Evolutionary conservation across 2,329 filamentous ascomycete species (phyloP).

Genomic region (Xylaria sp.): DNA sequence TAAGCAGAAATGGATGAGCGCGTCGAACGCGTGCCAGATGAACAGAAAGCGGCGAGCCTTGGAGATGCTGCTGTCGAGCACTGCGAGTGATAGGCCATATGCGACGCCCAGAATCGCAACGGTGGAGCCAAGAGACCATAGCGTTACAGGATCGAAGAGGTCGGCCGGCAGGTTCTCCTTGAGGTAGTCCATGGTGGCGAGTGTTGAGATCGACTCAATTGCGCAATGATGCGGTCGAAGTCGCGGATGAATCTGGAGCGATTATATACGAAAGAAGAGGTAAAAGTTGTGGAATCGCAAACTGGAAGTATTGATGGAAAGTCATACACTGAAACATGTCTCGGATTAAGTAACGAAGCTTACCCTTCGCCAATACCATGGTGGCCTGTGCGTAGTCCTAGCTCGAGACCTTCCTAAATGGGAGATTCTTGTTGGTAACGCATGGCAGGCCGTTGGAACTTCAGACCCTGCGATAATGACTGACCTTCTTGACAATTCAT

Average conservation of each 20-base stretch:
- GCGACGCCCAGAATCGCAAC: conserved; percentile 63
- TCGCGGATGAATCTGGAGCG: neutral
- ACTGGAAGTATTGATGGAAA: conserved; percentile 8
- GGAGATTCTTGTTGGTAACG: conserved; percentile 9
- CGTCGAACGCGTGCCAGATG: conserved; percentile 95
- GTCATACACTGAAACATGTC: conserved; percentile 16
- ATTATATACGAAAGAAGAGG: neutral
- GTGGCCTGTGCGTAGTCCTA: conserved; percentile 28
- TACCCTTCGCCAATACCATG: neutral
- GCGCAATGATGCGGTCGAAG: neutral
- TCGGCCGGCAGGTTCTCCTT: conserved; percentile 59
- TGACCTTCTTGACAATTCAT: neutral
- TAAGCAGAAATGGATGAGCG: conserved; percentile 88
- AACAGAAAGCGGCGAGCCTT: conserved; percentile 78
- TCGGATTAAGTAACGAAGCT: neutral
- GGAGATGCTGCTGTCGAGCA: conserved; percentile 59
- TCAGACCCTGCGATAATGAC: neutral
- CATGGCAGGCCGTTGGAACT: neutral
- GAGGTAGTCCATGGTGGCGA: conserved; percentile 41
- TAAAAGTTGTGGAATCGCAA: neutral
- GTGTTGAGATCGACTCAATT: neutral
- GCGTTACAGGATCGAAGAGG: conserved; percentile 69
- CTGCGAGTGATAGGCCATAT: conserved; percentile 60
- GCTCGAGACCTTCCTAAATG: conserved; percentile 29
- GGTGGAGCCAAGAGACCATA: conserved; percentile 67